Base-by-base conservation (phyloP, 139 green algal species). In the Closterium sp. region DNA sequence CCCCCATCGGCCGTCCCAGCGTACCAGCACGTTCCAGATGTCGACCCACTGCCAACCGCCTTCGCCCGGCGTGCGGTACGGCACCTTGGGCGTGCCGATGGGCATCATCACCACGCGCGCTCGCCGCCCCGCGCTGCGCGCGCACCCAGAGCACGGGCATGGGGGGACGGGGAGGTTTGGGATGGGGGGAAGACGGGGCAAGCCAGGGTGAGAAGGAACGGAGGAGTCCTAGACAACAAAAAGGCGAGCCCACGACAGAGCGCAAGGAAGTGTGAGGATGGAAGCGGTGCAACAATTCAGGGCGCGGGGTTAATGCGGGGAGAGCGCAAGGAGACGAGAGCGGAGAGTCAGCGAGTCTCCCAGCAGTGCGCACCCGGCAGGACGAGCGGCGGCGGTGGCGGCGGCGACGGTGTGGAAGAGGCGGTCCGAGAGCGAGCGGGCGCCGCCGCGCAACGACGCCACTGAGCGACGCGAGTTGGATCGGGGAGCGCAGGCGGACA, bases 21-120 rank as follows among this genome's bases (percentile, higher is more conserved):
- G 84, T 90, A 96, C 95, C 93, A 98, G 90, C 92, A 96, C 97
- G 95, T 98, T 98, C 97, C 97, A 98, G 87, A 98, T 97, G 95
- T 98, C 97, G 2, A 98, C 96, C 97, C 97, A 98, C 93, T 97
- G 96, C 97, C 96, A 98, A 31, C 36, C 85, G 19, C 94, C 95
- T 87, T 97, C 96, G n/a, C 95, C 94, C 33, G 96, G 97, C 0
- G 95, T 97, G 32, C 96, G 93, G 92, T 98, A 98, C 16, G 97
- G 97, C 34, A 98, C 97, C 4, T 94, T 93, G 7, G 97, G 97
- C 36, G 98, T 97, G 43, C 97, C 97, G 83, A 98, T 97, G 7
- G 97, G 97, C 96, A 98, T 98, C 96, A 95, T 95, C 34, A 66
- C 93, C 25, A 94, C 91, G 10, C 33, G 88, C 30, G 64, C 91